phyloP scores from a whole-genome alignment of 2,329 filamentous ascomycete species.

The Ophiostoma ulmi region DNA sequence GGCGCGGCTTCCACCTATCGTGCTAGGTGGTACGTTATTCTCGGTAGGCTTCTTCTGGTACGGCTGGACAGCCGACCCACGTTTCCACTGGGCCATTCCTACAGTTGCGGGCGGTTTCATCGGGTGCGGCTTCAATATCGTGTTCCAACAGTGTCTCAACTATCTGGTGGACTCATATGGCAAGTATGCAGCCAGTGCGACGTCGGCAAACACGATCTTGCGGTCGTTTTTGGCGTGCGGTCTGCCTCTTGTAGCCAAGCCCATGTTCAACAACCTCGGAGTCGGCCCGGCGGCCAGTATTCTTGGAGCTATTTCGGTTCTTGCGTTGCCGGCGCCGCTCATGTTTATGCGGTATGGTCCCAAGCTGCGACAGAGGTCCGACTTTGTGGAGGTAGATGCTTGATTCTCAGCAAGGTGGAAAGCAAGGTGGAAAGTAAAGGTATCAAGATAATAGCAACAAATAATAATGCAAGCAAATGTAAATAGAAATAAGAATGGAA shows the following conservation, averaged over 20 bases:
- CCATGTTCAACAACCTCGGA: conserved; percentile 50
- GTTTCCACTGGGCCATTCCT: conserved; percentile 25
- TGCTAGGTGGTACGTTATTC: conserved; percentile 42
- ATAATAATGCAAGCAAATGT: not conserved
- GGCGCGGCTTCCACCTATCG: conserved; percentile 42
- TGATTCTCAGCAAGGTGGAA: not conserved
- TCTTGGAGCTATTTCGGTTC: conserved; percentile 36
- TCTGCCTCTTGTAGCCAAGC: conserved; percentile 53
- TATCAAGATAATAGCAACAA: not conserved
- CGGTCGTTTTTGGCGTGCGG: conserved; percentile 53
- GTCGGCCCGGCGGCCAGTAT: conserved; percentile 28
- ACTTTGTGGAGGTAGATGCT: conserved; percentile 18
- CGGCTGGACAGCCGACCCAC: conserved; percentile 28
- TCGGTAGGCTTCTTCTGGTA: conserved; percentile 38
- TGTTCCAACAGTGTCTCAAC: conserved; percentile 46
- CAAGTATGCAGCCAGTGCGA: conserved; percentile 56
- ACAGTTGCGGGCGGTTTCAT: conserved; percentile 35
- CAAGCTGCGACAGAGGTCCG: conserved; percentile 22
- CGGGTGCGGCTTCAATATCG: conserved; percentile 43
- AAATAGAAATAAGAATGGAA: not conserved
- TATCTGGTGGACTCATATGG: conserved; percentile 53
- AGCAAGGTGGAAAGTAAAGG: not conserved
- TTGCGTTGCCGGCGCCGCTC: conserved; percentile 48
- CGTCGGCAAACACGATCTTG: conserved; percentile 59
- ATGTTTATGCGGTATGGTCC: conserved; percentile 30